Conservation (phyloP, 1,284 basidiomycete species). For the Rhizopogon parksii region DNA sequence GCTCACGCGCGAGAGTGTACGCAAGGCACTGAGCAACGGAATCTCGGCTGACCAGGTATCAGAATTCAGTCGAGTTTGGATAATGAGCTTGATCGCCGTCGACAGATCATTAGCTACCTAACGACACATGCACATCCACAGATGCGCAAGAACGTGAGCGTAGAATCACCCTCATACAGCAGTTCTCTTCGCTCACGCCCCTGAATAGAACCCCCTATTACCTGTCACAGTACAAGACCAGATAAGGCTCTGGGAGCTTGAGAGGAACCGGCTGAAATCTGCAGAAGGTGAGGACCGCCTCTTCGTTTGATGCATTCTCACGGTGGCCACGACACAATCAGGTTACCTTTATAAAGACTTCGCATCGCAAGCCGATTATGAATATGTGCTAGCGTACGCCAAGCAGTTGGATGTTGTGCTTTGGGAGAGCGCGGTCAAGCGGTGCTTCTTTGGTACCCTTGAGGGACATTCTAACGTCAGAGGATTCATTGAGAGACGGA, state of each 20-base stretch:
- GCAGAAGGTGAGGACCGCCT: constrained; percentile 60
- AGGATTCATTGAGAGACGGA: constrained; percentile 71
- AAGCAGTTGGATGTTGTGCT: constrained; percentile 75
- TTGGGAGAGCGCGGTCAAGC: constrained; percentile 64
- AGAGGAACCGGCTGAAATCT: constrained; percentile 86
- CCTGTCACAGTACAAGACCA: constrained; percentile 98
- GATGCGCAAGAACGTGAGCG: constrained; percentile 86
- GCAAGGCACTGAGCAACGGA: constrained; percentile 88
- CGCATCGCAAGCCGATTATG: constrained; percentile 80
- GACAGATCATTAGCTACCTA: constrained; percentile 91
- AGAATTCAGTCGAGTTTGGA: constrained; percentile 10
- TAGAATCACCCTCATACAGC: constrained; percentile 7
- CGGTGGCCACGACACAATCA: constrained; percentile 24
- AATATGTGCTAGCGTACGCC: constrained; percentile 82
- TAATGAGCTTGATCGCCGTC: constrained; percentile 7
- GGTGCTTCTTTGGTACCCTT: constrained; percentile 78
- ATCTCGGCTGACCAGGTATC: constrained; percentile 91
- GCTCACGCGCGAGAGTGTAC: constrained; percentile 92
- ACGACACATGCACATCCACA: constrained; percentile 94
- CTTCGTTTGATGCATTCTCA: constrained; percentile 16
- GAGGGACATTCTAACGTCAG: constrained; percentile 77
- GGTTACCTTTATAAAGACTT: constrained; percentile 88
- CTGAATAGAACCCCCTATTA: constrained; percentile 71
- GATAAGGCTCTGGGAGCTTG: constrained; percentile 95
- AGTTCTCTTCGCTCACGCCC: constrained; percentile 15